Evolutionary conservation across 169 alveolate species (phyloP).

Genomic region (Plasmodium inui): DNA sequence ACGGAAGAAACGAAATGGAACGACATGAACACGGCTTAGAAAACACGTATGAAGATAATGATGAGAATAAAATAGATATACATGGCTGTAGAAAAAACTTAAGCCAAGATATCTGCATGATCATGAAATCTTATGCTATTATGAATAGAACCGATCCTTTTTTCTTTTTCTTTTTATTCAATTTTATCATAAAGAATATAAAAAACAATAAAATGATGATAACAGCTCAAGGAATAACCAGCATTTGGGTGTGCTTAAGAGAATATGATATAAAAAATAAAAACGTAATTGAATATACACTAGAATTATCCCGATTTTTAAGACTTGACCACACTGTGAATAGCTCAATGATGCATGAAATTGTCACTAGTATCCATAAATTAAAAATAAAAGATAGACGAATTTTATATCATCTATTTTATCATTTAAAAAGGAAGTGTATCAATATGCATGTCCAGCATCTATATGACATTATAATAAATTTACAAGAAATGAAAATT

Average conservation of each 20-base stretch:
- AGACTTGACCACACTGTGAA: constrained; percentile 87
- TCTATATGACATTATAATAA: constrained; percentile 78
- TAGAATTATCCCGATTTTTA: constrained; percentile 84
- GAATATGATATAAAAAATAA: constrained; percentile 77
- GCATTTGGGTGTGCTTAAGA: constrained; percentile 83
- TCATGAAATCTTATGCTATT: constrained; percentile 72
- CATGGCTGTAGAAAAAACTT: constrained; percentile 61
- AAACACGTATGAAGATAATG: constrained; percentile 31
- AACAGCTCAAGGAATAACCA: constrained; percentile 84
- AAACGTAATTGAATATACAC: constrained; percentile 76
- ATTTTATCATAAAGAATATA: constrained; percentile 66
- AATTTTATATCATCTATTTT: constrained; percentile 82
- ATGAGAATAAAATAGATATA: constrained; percentile 61
- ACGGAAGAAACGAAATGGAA: constrained; percentile 32
- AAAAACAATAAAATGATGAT: constrained; percentile 64
- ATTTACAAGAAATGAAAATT: constrained; percentile 82
- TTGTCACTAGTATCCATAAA: constrained; percentile 77
- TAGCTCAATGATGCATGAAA: constrained; percentile 84
- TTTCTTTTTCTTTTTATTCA: constrained; percentile 70
- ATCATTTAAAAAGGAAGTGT: constrained; percentile 84
- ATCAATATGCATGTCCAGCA: constrained; percentile 84
- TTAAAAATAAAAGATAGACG: constrained; percentile 81
- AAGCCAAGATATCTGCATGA: constrained; percentile 71
- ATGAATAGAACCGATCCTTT: constrained; percentile 71
- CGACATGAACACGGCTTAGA: constrained; percentile 23